A percentile compares a stretch with the other conserved stretches of the same genome.
These are phyloP conservation scores for Ilyonectria mors-panacis DNA, from an alignment of 2,329 filamentous ascomycete genomes.

Conservation along the genomic window DNA sequence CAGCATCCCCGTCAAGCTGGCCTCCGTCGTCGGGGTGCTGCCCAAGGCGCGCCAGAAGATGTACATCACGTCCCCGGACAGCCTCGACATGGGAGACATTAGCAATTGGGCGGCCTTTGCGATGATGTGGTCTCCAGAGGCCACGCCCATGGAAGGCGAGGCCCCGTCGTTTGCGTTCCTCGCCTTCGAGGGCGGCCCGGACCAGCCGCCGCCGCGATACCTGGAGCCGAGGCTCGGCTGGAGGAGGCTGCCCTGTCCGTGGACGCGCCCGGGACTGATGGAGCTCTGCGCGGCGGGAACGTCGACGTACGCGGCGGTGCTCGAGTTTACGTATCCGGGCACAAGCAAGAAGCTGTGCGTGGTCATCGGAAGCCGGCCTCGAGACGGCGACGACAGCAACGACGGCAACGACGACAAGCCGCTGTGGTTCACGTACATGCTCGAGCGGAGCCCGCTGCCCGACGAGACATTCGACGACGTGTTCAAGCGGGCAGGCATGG, in stretches of 20 bases:
- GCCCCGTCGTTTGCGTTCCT: slow-evolving; percentile 6
- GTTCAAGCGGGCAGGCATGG: background rate
- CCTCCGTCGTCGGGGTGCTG: slow-evolving; percentile 9
- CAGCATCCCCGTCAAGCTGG: slow-evolving; percentile 17
- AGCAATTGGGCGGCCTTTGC: slow-evolving; percentile 25
- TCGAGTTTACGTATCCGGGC: slow-evolving; percentile 19
- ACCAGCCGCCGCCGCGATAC: slow-evolving; percentile 12
- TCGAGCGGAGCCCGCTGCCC: slow-evolving; percentile 7
- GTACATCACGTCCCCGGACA: slow-evolving; percentile 24
- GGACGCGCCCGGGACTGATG: slow-evolving; percentile 25
- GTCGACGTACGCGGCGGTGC: slow-evolving; percentile 12
- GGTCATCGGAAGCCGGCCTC: slow-evolving; percentile 11
- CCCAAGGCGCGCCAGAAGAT: slow-evolving; percentile 26
- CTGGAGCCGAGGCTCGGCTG: slow-evolving; percentile 20
- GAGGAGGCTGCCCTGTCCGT: slow-evolving; percentile 26
- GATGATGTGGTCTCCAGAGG: slow-evolving; percentile 11
- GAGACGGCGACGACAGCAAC: background rate
- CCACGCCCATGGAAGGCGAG: background rate
- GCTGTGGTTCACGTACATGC: slow-evolving; percentile 16
- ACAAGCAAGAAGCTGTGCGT: slow-evolving; percentile 17
- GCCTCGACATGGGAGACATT: slow-evolving; percentile 21
- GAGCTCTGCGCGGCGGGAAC: slow-evolving; percentile 8
- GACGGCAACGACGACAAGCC: background rate
- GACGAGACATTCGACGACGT: slow-evolving; percentile 20
- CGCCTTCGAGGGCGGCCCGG: slow-evolving; percentile 17